Conservation (phyloP, 1,139 yeast species). For the Ogataea hybrid region DNA sequence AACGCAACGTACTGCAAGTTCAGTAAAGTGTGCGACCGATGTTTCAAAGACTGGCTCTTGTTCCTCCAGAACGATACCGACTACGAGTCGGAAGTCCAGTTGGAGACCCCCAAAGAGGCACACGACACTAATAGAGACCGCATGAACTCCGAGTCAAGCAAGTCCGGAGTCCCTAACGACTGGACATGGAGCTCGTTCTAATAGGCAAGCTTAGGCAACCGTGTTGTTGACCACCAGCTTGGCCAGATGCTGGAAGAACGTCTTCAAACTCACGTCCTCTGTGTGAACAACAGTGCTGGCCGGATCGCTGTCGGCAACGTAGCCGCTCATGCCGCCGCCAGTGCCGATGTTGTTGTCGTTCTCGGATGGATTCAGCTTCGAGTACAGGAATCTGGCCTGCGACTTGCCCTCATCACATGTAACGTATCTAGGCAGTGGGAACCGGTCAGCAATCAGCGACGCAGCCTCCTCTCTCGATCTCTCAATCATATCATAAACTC, state of each 20-base stretch:
- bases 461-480: conserved; percentile 95
- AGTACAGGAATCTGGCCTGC: conserved; percentile 93
- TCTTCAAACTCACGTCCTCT: conserved; percentile 91
- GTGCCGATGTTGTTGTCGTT: conserved; percentile 54
- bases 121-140: conserved; percentile 16
- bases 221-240: conserved; percentile 62
- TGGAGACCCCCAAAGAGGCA: conserved; percentile 7
- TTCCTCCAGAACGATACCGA: conserved; percentile 28
- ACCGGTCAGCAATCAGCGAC: conserved; percentile 83
- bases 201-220: conserved; percentile 10
- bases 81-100: conserved; percentile 19
- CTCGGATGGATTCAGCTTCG: conserved; percentile 91
- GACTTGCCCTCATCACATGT: conserved; percentile 98
- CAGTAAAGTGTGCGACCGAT: conserved; percentile 29
- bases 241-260: conserved; percentile 87
- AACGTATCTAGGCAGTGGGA: conserved; percentile 94
- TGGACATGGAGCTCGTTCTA: conserved; percentile 77
- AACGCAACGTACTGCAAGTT: conserved; percentile 17
- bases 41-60: conserved; percentile 25
- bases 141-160: conserved; percentile 37
- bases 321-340: conserved; percentile 36
- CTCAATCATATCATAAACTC: conserved; percentile 80
- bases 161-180: conserved; percentile 57
- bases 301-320: conserved; percentile 40
- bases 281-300: conserved; percentile 79